Conservation (phyloP, 306 rosid genomes). For the Argentina anserina region DNA sequence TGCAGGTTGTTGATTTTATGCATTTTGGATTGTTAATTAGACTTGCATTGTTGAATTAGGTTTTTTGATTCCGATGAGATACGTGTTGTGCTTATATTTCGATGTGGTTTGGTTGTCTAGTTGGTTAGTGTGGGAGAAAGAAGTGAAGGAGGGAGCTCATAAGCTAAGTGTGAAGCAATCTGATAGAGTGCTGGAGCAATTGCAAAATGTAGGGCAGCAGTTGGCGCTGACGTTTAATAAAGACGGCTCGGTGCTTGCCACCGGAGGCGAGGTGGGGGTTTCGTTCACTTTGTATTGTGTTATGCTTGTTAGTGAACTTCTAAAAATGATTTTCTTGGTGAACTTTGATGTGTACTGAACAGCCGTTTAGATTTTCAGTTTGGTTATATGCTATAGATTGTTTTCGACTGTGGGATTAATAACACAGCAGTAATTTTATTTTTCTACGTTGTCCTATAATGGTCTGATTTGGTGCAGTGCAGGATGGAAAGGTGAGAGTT, state of each 20-base stretch:
- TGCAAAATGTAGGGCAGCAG: slow-evolving; percentile 72
- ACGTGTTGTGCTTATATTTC: neutral
- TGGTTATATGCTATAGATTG: neutral
- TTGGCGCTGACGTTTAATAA: slow-evolving; percentile 67
- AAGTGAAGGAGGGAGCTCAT: slow-evolving; percentile 32
- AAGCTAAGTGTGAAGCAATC: slow-evolving; percentile 47
- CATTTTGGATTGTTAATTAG: neutral
- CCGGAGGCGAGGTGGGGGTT: slow-evolving; percentile 76
- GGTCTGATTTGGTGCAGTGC: slow-evolving; percentile 63
- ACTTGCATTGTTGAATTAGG: neutral
- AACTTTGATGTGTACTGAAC: neutral
- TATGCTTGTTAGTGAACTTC: too few species aligned
- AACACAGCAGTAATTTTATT: neutral
- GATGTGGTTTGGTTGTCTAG: slow-evolving; percentile 34
- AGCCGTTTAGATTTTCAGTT: neutral
- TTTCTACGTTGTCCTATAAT: slow-evolving; percentile 32
- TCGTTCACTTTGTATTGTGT: slow-evolving; percentile 22
- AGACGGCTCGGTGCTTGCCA: slow-evolving; percentile 74
- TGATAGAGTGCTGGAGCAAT: slow-evolving; percentile 40
- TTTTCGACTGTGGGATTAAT: neutral
- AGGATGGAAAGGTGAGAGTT: slow-evolving; percentile 86
- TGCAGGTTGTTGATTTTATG: slow-evolving; percentile 51
- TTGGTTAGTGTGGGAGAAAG: slow-evolving; percentile 61
- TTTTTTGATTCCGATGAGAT: neutral
- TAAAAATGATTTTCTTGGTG: neutral